Conservation (phyloP, 2,329 filamentous ascomycete species). For the Lachnellula cervina region DNA sequence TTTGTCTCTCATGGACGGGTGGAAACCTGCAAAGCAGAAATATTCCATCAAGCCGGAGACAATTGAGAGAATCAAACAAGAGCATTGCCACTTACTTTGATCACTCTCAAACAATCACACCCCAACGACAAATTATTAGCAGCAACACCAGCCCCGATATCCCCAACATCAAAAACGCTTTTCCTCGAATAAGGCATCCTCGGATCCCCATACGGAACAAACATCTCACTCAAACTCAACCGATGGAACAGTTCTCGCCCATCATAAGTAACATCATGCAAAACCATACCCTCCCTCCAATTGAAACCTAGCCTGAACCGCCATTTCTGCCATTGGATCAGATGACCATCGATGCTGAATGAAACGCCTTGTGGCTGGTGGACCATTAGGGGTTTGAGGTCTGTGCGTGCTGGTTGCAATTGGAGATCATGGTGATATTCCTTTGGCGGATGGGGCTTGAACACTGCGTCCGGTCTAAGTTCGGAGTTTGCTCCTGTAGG, state of each 20-base stretch:
- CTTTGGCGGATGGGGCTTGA: constrained; percentile 12
- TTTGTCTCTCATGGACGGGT: no score
- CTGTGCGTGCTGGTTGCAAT: constrained; percentile 33
- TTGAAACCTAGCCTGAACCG: constrained; percentile 60
- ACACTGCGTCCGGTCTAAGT: constrained; percentile 15
- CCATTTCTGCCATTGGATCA: constrained; percentile 52
- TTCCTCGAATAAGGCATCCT: constrained; percentile 60
- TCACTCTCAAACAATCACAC: constrained; percentile 65
- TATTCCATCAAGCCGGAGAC: no score
- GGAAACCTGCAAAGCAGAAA: no score
- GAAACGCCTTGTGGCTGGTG: constrained; percentile 59
- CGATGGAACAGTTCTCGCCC: constrained; percentile 55
- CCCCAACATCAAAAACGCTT: constrained; percentile 65
- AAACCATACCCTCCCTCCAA: constrained; percentile 53
- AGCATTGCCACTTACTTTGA: constrained; percentile 39
- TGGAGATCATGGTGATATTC: constrained; percentile 26
- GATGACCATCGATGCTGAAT: constrained; percentile 43
- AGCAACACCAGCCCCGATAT: constrained; percentile 58
- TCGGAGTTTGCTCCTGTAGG: constrained; percentile 19
- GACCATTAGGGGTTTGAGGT: constrained; percentile 57
- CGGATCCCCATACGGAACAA: constrained; percentile 59
- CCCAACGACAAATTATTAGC: constrained; percentile 64
- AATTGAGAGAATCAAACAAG: not conserved
- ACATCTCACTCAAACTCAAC: constrained; percentile 56
- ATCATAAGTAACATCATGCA: constrained; percentile 58